A percentile compares a stretch with the other conserved stretches of the same genome.
These are phyloP conservation scores for Phytophthora idaei DNA, from an alignment of 352 stramenopile genomes.

Conservation along the genomic window DNA sequence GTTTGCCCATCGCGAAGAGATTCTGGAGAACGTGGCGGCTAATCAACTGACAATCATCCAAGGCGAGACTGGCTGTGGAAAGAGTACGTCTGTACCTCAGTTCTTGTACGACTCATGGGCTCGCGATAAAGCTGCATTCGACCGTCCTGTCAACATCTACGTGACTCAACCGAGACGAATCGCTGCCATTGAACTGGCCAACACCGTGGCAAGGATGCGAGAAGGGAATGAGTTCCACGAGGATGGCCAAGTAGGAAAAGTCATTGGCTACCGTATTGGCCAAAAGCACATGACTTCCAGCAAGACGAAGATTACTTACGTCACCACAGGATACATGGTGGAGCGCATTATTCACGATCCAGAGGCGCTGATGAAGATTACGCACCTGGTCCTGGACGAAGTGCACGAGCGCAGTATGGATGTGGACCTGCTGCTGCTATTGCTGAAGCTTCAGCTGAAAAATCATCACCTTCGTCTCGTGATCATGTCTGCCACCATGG, in stretches of 20 bases:
- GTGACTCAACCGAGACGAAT: constrained; percentile 96
- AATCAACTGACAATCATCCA: constrained; percentile 94
- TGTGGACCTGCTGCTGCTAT: constrained; percentile 94
- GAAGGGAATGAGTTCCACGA: constrained; percentile 75
- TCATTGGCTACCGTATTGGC: constrained; percentile 86
- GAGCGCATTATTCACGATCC: constrained; percentile 94
- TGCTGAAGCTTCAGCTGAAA: constrained; percentile 86
- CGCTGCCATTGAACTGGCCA: constrained; percentile 86
- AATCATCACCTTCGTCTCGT: constrained; percentile 88
- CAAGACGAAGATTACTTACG: constrained; percentile 94
- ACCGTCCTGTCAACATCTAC: constrained; percentile 92
- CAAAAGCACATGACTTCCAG: constrained; percentile 92
- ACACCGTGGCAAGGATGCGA: constrained; percentile 94
- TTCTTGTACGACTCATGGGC: constrained; percentile 90
- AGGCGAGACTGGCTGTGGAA: constrained; percentile 96
- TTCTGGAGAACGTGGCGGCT: constrained; percentile 76
- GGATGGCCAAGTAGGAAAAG: constrained; percentile 61
- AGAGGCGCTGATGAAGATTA: constrained; percentile 86
- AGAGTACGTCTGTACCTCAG: constrained; percentile 94
- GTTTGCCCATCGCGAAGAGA: constrained; percentile 87
- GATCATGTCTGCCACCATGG: constrained; percentile 97
- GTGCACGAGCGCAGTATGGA: constrained; percentile 96
- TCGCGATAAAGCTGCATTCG: constrained; percentile 26
- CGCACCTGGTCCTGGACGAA: constrained; percentile 97
- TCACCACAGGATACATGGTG: constrained; percentile 97